These are phyloP conservation scores for Saccharomycopsis olivae DNA, from an alignment of 805 yeast genomes.

Conservation along the genomic window DNA sequence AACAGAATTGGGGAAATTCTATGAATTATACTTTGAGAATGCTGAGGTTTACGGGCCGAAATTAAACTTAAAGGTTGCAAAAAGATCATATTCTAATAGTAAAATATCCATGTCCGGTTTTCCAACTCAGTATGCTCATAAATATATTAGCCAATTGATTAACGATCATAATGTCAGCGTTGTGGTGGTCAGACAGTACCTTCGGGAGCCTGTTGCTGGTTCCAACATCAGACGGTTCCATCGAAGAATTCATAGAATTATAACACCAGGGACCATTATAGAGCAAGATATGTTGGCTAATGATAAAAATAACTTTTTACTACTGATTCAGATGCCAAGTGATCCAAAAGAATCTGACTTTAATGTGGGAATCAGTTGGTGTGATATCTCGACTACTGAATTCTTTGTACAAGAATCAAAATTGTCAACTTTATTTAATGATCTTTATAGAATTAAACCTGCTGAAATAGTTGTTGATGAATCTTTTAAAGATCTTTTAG, in stretches of 20 bases:
- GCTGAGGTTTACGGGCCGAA: constrained; percentile 65
- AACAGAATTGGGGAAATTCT: constrained; percentile 81
- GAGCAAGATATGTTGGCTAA: constrained; percentile 78
- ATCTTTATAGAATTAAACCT: constrained; percentile 70
- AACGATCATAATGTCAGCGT: constrained; percentile 61
- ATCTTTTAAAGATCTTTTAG: constrained; percentile 25
- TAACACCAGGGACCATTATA: constrained; percentile 87
- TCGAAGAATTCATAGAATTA: constrained; percentile 66
- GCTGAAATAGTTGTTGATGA: constrained; percentile 61
- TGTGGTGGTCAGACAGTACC: constrained; percentile 68
- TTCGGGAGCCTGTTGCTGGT: not conserved
- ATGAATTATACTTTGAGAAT: constrained; percentile 82
- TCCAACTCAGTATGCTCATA: constrained; percentile 59
- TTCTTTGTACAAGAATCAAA: constrained; percentile 58
- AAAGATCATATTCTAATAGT: constrained; percentile 31
- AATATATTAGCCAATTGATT: constrained; percentile 66
- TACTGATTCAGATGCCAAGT: constrained; percentile 54
- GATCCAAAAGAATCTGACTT: constrained; percentile 28
- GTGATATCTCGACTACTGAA: constrained; percentile 78
- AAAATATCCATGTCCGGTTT: constrained; percentile 83
- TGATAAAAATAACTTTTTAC: constrained; percentile 57
- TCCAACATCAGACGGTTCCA: constrained; percentile 31
- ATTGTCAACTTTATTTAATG: constrained; percentile 51
- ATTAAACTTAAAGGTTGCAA: constrained; percentile 63
- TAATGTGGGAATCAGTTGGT: constrained; percentile 73